Evolutionary conservation across 1,284 basidiomycete genomes (phyloP).

Genomic region (Takashimella tepidaria): DNA sequence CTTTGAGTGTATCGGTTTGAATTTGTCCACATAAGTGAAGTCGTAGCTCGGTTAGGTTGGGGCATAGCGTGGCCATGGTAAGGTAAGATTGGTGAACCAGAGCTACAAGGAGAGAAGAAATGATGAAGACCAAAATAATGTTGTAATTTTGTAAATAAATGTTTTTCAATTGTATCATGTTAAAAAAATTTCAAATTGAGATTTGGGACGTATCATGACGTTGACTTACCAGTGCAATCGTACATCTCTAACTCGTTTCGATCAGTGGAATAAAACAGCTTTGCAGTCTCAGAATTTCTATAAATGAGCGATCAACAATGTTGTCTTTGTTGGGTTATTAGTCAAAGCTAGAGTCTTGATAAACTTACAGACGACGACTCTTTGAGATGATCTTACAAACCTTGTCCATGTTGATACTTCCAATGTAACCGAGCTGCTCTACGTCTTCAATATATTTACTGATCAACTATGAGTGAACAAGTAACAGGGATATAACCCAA

Average conservation of each 20-base stretch:
- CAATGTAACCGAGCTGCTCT: slow-evolving; percentile 83
- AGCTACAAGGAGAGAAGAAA: slow-evolving; percentile 49
- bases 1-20: slow-evolving; percentile 60
- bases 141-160: background rate
- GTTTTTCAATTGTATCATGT: background rate
- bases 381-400: slow-evolving; percentile 81
- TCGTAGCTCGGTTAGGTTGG: slow-evolving; percentile 66
- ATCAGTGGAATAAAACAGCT: slow-evolving; percentile 72
- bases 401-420: slow-evolving; percentile 69
- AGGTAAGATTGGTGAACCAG: slow-evolving; percentile 62
- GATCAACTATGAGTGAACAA: slow-evolving; percentile 58
- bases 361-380: slow-evolving; percentile 74
- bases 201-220: too few relatives aligned
- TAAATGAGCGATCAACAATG: too few relatives aligned
- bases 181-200: too few relatives aligned
- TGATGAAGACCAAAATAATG: too few relatives aligned
- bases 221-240: slow-evolving; percentile 82
- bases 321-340: too few relatives aligned
- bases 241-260: slow-evolving; percentile 71
- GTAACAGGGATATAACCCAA: too few relatives aligned
- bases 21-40: slow-evolving; percentile 86
- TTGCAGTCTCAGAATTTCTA: slow-evolving; percentile 69
- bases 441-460: slow-evolving; percentile 82
- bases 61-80: slow-evolving; percentile 70
- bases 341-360: too few relatives aligned